Conservation (phyloP, 164 flowering plant species). For the Vitis rotundifolia region DNA sequence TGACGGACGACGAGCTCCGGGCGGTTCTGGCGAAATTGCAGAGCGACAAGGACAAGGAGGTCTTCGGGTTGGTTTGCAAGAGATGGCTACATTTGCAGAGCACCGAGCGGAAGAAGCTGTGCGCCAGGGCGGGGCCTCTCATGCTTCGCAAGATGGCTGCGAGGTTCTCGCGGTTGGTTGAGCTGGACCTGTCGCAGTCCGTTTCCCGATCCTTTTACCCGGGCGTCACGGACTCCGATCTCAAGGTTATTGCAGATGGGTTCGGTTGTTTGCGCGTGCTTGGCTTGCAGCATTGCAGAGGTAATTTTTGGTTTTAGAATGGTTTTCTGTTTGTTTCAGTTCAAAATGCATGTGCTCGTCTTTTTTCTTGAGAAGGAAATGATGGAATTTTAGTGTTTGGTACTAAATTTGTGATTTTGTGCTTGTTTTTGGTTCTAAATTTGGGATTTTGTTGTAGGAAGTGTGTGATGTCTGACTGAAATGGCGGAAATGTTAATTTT, state of each 20-base stretch:
- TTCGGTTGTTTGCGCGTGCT: slow-evolving; percentile 61
- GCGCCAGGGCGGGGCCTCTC: slow-evolving; percentile 86
- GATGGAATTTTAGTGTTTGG: too few relatives aligned
- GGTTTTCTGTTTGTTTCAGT: not conserved
- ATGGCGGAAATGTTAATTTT: too few relatives aligned
- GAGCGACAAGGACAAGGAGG: slow-evolving; percentile 69
- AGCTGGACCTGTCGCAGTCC: slow-evolving; percentile 88
- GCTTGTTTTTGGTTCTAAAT: too few relatives aligned
- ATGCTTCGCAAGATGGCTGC: slow-evolving; percentile 75
- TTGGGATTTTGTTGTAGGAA: too few relatives aligned
- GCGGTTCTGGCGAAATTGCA: slow-evolving; percentile 56
- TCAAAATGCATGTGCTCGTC: not conserved
- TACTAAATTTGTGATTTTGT: too few relatives aligned
- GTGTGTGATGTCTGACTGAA: too few relatives aligned
- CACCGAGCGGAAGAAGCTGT: slow-evolving; percentile 76
- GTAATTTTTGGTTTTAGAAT: slow-evolving; percentile 27
- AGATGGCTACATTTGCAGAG: slow-evolving; percentile 88
- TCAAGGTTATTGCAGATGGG: slow-evolving; percentile 66
- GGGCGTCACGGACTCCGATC: slow-evolving; percentile 85
- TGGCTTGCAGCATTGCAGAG: slow-evolving; percentile 66
- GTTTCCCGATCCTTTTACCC: slow-evolving; percentile 79
- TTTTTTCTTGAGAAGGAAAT: too few relatives aligned
- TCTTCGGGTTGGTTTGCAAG: slow-evolving; percentile 86
- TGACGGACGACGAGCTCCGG: slow-evolving; percentile 86
- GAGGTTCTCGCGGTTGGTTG: slow-evolving; percentile 58